Conservation (phyloP, 139 green algal genomes). For the Chlamydomonas sphaeroides region DNA sequence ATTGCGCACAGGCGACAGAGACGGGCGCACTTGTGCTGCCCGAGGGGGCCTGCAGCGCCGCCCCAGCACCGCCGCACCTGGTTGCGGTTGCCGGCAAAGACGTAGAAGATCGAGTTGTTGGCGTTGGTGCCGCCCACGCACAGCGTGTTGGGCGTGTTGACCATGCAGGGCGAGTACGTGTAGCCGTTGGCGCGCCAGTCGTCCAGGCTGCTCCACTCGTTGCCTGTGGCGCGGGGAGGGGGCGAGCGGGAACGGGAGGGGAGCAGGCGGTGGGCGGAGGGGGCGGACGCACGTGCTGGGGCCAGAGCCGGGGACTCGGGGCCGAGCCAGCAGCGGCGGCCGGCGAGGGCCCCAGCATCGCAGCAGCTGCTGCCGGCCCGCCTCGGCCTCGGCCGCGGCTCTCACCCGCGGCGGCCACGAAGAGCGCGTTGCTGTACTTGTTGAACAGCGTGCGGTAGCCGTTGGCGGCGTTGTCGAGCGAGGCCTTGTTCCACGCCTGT, state of each 20-base stretch:
- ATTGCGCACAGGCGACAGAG: too few relatives aligned
- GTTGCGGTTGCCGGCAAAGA: not conserved
- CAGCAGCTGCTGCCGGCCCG: too few relatives aligned
- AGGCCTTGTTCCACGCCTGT: not conserved
- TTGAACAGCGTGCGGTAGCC: slow-evolving; percentile 22
- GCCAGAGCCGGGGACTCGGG: too few relatives aligned
- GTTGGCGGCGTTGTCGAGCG: slow-evolving; percentile 4
- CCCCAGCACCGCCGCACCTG: too few relatives aligned
- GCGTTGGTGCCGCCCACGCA: slow-evolving; percentile 31
- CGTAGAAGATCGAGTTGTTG: slow-evolving; percentile 23
- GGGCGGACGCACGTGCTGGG: too few relatives aligned
- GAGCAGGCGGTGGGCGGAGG: not conserved
- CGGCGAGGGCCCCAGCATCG: too few relatives aligned
- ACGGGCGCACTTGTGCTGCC: too few relatives aligned
- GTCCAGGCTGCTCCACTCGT: slow-evolving; percentile 36
- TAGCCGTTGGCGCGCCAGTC: not conserved
- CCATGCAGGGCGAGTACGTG: slow-evolving; percentile 40
- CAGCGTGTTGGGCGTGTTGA: slow-evolving; percentile 23
- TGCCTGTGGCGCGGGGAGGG: slow-evolving; percentile 16
- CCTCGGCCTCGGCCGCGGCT: too few relatives aligned
- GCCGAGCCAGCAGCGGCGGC: too few relatives aligned
- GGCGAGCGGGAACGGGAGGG: not conserved
- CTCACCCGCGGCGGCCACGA: slow-evolving; percentile 34
- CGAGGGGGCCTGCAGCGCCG: too few relatives aligned
- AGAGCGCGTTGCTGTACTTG: slow-evolving; percentile 21